phyloP scores from a whole-genome alignment of 2,329 filamentous ascomycete genomes.

The Apiospora koreana region DNA sequence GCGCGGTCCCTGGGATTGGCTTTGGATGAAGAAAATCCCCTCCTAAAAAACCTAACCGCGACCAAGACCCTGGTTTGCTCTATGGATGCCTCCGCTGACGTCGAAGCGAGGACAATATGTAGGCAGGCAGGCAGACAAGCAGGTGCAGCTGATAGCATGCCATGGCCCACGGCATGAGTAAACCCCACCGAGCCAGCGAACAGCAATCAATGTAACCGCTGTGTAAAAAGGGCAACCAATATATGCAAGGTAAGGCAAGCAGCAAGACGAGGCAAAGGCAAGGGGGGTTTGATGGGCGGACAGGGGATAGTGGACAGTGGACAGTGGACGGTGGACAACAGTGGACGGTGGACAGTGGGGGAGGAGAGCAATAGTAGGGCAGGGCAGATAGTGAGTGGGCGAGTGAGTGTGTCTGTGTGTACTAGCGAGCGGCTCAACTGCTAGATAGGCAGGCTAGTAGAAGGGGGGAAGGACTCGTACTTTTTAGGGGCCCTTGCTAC shows the following conservation, averaged over 20 bases:
- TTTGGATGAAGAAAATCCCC: conserved; percentile 1
- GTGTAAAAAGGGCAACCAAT: neutral
- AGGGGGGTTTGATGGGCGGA: neutral
- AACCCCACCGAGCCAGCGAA: neutral
- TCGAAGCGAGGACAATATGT: neutral
- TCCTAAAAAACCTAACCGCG: neutral
- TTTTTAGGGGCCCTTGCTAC: neutral
- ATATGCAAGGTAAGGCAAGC: neutral
- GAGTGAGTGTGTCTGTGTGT: neutral
- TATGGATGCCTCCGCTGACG: neutral
- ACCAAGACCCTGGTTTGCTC: neutral
- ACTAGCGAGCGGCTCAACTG: neutral
- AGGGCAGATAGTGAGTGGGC: neutral
- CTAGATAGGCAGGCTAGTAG: neutral
- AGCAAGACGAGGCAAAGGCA: neutral
- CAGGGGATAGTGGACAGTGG: neutral
- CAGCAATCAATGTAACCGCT: neutral
- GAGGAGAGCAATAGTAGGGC: neutral
- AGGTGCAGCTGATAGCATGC: neutral
- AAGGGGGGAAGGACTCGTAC: neutral
- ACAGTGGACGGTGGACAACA: too few relatives aligned
- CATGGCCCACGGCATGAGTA: neutral
- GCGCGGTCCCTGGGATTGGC: conserved; percentile 1
- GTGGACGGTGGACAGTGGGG: neutral
- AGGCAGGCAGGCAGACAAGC: too few relatives aligned